Base-by-base conservation (phyloP, 305 asterid genomes). In the Withania somnifera region DNA sequence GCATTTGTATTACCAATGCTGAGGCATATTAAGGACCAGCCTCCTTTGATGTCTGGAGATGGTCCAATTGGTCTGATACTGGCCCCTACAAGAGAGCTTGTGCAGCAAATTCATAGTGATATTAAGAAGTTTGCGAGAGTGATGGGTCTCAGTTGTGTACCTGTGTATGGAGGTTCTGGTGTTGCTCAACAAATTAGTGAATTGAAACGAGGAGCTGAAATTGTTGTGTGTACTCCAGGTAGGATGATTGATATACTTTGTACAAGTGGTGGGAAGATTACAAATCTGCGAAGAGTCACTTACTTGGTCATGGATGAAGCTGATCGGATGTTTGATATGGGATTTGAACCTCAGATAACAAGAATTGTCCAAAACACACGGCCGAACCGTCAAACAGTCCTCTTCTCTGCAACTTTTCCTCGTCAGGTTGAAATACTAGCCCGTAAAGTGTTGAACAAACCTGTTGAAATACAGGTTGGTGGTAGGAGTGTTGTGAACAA, bases 61-160 rank as follows among this genome's bases (percentile, higher is more conserved):
- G 99, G 99, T 36, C 99, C 99, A 24, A 90, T 95, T 20, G 99
- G 98, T 68, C 97, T 95, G 78, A 88, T 95, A 76, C 89, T 95
- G 97, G 99, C 99, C 34, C 99, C 99, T 58, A 95, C 99, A 0
- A 89, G 98, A 86, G 99, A 95, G 90, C 99, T 95, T 75, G 99
- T 95, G 83, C 98, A 94, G 88, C 99, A 95, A 86, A 95, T 95
- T 56, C 89, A 95, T 81, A 89, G 94, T 83, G 99, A 95, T 79
- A 88, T 95, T 83, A 95, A 85, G 91, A 95, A 91, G 88, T 94
- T 94, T 28, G 53, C 99, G 0, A 95, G 93, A 91, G 92, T 79
- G 51, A 84, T 91, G 92, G 97, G 97, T 69, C 90, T 95, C 77
- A 88, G 87, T 82, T 94, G 99, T 84, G 98, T 94, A 83, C 97